These are phyloP conservation scores for Ammopiptanthus mongolicus DNA, from an alignment of 306 rosid species.

Conservation along the genomic window DNA sequence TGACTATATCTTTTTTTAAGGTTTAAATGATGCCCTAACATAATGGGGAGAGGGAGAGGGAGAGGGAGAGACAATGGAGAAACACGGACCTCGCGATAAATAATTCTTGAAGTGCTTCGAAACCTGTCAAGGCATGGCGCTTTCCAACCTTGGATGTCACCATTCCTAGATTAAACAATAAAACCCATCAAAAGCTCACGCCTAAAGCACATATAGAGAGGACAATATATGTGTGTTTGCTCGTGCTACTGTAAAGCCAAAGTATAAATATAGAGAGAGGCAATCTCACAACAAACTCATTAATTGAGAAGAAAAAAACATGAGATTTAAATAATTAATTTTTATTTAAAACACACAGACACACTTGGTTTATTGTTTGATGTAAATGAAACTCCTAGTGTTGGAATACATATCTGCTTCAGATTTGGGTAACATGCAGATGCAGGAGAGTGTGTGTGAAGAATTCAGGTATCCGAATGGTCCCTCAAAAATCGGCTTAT, in stretches of 20 bases:
- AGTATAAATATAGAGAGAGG: not conserved
- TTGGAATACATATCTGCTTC: not conserved
- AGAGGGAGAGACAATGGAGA: not conserved
- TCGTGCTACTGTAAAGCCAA: not conserved
- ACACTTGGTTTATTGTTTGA: not conserved
- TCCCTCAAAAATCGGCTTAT: too few species aligned
- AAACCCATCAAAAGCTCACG: slow-evolving; percentile 1
- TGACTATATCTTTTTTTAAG: not conserved
- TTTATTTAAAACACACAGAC: not conserved
- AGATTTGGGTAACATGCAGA: not conserved
- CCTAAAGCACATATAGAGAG: not conserved
- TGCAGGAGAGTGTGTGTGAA: too few species aligned
- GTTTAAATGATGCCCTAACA: not conserved
- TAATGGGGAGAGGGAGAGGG: not conserved
- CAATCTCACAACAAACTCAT: not conserved
- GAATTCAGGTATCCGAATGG: too few species aligned
- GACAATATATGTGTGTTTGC: not conserved
- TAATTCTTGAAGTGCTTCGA: slow-evolving; percentile 82
- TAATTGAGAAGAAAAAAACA: not conserved
- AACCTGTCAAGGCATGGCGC: slow-evolving; percentile 89
- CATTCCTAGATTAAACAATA: slow-evolving; percentile 61
- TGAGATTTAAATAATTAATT: not conserved
- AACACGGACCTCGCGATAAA: slow-evolving; percentile 68
- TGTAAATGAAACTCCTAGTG: not conserved
- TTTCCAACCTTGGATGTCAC: slow-evolving; percentile 96